Base-by-base conservation (phyloP, 1,284 basidiomycete species). In the Cutaneotrichosporon sp. region DNA sequence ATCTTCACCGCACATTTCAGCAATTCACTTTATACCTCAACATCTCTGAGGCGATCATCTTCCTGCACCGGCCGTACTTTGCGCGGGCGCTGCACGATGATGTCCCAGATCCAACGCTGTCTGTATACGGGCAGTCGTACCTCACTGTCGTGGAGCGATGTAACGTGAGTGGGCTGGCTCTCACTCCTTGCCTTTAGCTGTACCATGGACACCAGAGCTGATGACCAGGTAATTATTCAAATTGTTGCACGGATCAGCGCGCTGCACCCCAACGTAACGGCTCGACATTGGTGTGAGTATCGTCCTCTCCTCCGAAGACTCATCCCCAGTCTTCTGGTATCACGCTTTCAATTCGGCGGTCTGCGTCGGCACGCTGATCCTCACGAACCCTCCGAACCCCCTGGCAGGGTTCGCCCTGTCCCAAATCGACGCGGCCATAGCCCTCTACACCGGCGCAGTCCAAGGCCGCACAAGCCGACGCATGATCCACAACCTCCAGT, bases 31-130 rank as follows among this genome's bases (percentile, higher is more conserved):
- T 66, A 22, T 52, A 59, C 16, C 49, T 68, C n/a, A 64, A 60
- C 43, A 41, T 64, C 12, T 53, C 49, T 34, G 65, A 67, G 50
- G 47, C 50, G 2, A 38, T 65, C 16, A 31, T 68, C 14, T 56
- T 54, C 52, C 59, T 68, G 10, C 57, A 61, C 16, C 52, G 66
- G n/a, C 63, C 63, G 1, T 65, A 61, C 47, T 68, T 68, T 42
- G 53, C 54, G 5, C 51, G 54, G 8, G 65, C 65, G 9, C 43
- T 67, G 25, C 46, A 56, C 12, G 62, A 64, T 19, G 33, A 32
- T 5, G 48, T 46, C 1, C 26, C 35, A 4, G 61, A 68, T 39
- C 63, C 63, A 1, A 55, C 49, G 9, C 46, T 49, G 6, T 51
- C 53, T 7, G 16, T 27, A 8, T 62, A 55, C 33, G 65, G 58